Evolutionary conservation across 192 early-diverging fungal genomes (phyloP).

Genomic region (Coemansia sp.): DNA sequence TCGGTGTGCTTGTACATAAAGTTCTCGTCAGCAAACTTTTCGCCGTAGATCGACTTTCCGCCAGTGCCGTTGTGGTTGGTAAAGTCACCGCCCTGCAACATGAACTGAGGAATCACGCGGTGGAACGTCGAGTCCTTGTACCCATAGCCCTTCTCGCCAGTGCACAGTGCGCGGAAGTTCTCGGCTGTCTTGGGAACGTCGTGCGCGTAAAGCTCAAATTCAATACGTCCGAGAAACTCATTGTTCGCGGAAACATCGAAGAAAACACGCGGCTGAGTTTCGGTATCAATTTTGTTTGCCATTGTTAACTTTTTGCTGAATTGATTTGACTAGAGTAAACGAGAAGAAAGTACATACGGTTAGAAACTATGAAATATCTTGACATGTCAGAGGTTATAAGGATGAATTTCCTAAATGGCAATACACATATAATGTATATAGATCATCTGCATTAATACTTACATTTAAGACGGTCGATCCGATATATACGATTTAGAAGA

Average conservation of each 20-base stretch:
- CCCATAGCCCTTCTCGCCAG: slow-evolving; percentile 47
- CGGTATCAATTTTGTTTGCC: slow-evolving; percentile 18
- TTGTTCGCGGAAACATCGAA: slow-evolving; percentile 33
- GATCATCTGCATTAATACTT: too few relatives aligned
- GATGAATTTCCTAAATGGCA: too few relatives aligned
- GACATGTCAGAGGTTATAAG: too few relatives aligned
- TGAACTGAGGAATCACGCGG: slow-evolving; percentile 73
- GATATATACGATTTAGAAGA: too few relatives aligned
- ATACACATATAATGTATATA: too few relatives aligned
- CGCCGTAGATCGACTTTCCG: slow-evolving; percentile 86
- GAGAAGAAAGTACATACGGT: too few relatives aligned
- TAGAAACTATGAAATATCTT: too few relatives aligned
- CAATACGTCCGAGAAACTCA: slow-evolving; percentile 16
- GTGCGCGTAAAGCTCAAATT: slow-evolving; percentile 60
- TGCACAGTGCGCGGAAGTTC: slow-evolving; percentile 78
- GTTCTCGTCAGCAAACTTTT: slow-evolving; percentile 63
- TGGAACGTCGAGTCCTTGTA: slow-evolving; percentile 60
- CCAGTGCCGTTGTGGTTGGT: slow-evolving; percentile 77
- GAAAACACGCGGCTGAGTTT: slow-evolving; percentile 48
- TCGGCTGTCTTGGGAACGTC: slow-evolving; percentile 89
- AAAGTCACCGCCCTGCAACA: slow-evolving; percentile 91
- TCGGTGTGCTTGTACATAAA: slow-evolving; percentile 67
- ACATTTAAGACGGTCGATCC: too few relatives aligned
- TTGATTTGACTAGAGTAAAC: too few relatives aligned
- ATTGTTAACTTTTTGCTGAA: not conserved